A percentile compares a stretch with the other conserved stretches of the same genome.
phyloP scores from a whole-genome alignment of 2,329 filamentous ascomycete genomes.

The Trichoderma arundinaceum region DNA sequence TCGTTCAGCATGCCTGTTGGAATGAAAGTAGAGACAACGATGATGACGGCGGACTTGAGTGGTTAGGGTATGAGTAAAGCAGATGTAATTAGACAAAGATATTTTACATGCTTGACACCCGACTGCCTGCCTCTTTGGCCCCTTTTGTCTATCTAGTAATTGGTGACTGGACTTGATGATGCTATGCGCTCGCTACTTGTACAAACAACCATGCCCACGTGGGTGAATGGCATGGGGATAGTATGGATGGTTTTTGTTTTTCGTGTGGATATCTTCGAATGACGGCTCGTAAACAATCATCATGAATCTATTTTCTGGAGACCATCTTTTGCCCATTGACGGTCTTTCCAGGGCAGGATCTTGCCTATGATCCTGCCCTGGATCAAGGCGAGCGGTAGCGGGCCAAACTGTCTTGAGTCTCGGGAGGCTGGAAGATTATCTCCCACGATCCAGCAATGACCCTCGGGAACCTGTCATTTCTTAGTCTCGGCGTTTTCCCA shows the following conservation, averaged over 20 bases:
- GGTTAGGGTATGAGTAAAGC: slow-evolving; percentile 33
- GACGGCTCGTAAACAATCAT: neutral
- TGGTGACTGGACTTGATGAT: slow-evolving; percentile 24
- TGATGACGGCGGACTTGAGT: slow-evolving; percentile 31
- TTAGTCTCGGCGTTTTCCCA: neutral
- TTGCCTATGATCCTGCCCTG: slow-evolving; percentile 79
- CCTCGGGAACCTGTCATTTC: slow-evolving; percentile 75
- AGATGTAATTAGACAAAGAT: slow-evolving; percentile 46
- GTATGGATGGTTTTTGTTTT: neutral
- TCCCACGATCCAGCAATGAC: slow-evolving; percentile 89
- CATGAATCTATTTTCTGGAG: slow-evolving; percentile 42
- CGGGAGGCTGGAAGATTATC: slow-evolving; percentile 85
- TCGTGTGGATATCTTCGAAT: neutral
- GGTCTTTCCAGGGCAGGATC: slow-evolving; percentile 58
- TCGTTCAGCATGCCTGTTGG: slow-evolving; percentile 38
- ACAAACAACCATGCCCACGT: neutral
- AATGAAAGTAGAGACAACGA: slow-evolving; percentile 31
- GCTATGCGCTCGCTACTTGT: slow-evolving; percentile 22
- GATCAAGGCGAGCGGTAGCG: slow-evolving; percentile 82
- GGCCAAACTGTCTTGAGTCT: slow-evolving; percentile 86
- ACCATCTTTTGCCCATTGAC: slow-evolving; percentile 56
- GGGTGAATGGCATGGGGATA: neutral
- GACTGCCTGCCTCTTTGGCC: neutral
- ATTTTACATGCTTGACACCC: slow-evolving; percentile 37
- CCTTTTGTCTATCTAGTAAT: slow-evolving; percentile 22